Conservation (phyloP, 495 filamentous ascomycete species). For the Chaetomium fimeti region DNA sequence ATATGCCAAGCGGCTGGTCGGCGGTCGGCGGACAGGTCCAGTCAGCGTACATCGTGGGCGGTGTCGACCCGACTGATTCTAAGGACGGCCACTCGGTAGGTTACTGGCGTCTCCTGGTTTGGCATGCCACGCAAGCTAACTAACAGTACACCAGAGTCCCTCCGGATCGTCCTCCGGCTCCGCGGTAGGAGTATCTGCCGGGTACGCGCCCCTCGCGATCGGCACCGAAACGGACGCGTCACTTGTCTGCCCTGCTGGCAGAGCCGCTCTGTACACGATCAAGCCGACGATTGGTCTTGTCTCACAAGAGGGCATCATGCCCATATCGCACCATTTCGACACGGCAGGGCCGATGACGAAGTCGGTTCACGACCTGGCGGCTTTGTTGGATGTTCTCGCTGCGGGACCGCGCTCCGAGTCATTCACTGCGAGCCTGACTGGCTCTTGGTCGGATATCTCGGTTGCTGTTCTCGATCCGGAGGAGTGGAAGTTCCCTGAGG, state of each 20-base stretch:
- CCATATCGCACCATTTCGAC: background rate
- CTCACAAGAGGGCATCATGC: background rate
- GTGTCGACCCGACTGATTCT: background rate
- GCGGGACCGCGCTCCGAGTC: background rate
- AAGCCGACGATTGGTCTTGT: background rate
- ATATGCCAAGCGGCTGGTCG: background rate
- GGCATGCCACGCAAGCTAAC: background rate
- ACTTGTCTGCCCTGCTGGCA: background rate
- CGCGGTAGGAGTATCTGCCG: background rate
- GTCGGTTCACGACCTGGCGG: background rate
- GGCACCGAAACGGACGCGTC: background rate
- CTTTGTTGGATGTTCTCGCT: background rate
- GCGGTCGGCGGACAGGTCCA: background rate
- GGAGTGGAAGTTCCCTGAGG: background rate
- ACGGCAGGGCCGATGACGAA: background rate
- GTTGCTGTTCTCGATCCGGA: background rate
- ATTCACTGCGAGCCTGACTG: background rate
- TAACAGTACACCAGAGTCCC: background rate
- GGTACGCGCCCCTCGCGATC: background rate
- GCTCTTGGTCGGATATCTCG: background rate
- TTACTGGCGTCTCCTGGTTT: background rate
- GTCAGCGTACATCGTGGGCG: background rate
- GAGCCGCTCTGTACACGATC: background rate
- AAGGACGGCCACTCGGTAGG: background rate
- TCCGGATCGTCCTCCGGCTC: background rate